These are phyloP conservation scores for Tuber magnatum DNA, from an alignment of 495 filamentous ascomycete genomes.

Conservation along the genomic window DNA sequence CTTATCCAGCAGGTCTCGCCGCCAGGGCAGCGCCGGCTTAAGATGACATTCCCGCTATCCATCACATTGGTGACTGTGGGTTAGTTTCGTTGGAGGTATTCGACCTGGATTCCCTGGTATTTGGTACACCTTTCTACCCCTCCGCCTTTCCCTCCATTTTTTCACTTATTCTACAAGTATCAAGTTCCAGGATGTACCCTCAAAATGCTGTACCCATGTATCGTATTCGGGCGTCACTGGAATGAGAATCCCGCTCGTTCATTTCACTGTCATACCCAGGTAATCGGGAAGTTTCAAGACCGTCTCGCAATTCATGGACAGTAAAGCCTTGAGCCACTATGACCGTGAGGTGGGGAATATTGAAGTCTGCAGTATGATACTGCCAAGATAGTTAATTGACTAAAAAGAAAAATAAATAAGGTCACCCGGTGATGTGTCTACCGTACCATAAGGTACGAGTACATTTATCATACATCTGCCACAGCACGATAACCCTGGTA, in stretches of 20 bases:
- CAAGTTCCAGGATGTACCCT: not conserved
- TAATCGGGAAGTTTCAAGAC: conserved; percentile 10
- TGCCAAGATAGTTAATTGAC: conserved; percentile 17
- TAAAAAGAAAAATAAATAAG: conserved; percentile 2
- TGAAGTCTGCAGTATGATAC: not conserved
- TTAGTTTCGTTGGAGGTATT: not conserved
- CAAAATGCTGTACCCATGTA: not conserved
- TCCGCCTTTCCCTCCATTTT: not conserved
- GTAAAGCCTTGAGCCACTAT: conserved; percentile 11
- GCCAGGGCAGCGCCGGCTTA: conserved; percentile 16
- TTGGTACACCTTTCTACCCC: not conserved
- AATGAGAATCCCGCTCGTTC: not conserved
- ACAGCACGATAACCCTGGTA: not conserved
- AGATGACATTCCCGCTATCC: conserved; percentile 29
- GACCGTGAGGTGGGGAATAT: conserved; percentile 12
- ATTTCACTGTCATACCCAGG: not conserved
- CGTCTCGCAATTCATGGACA: conserved; percentile 25
- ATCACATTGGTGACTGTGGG: conserved; percentile 33
- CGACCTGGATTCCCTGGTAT: conserved; percentile 14
- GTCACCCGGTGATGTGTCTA: conserved; percentile 7
- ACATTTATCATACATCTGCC: not conserved
- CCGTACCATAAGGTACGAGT: conserved; percentile 8
- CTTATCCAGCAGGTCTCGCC: conserved; percentile 31
- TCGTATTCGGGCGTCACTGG: not conserved
- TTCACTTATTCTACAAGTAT: not conserved